Evolutionary conservation across 2,329 filamentous ascomycete genomes (phyloP), one percentile per base, ranked within the genome.

Genomic region (Clonostachys solani): DNA sequence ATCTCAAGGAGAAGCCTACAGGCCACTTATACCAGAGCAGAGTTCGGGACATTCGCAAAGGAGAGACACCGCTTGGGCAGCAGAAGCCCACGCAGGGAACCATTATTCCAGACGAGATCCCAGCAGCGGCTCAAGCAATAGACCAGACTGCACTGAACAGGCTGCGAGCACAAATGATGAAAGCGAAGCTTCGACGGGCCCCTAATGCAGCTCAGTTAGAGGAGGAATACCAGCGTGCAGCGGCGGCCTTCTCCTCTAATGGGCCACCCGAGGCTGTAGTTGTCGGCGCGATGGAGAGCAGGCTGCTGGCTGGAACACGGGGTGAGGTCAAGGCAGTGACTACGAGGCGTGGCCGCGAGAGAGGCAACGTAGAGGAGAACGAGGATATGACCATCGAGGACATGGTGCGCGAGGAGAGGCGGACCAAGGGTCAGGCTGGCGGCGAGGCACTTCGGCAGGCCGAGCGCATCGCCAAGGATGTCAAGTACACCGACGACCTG

Each of bases 331-430:
- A 85, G 56, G 72, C 81, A 0, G 74, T 96, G 8, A 81, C 86
- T 23, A 95, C 83, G 49, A 94, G 87, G 60, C 83, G 92, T 43
- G 92, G 92, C 4, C 79, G 82, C 6, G 92, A 96, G 65, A 83
- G 92, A 46, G 94, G 92, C 2, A 77, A 84, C 8, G 87, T 99
- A 6, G 83, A 89, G 56, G 90, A 94, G 54, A 97, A 97, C 60
- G 88, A 95, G 46, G 91, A 97, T 57, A 97, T 99, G 91, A 86
- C 76, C 33, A 87, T 99, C 50, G 91, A 95, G 46, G 94, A 99
- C 65, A 99, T 99, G 94, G 83, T 99, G 16, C 84, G 90, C 29
- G 92, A 97, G 66, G 94, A 99, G 67, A 83, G 89, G 35, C 86
- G 92, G 47, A 96, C 89, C 5, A 85, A 84, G 49, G 85, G 85